Evolutionary conservation across 345 rosid genomes (phyloP), one percentile per base, ranked within the genome.

Genomic region (Dipteronia dyeriana): DNA sequence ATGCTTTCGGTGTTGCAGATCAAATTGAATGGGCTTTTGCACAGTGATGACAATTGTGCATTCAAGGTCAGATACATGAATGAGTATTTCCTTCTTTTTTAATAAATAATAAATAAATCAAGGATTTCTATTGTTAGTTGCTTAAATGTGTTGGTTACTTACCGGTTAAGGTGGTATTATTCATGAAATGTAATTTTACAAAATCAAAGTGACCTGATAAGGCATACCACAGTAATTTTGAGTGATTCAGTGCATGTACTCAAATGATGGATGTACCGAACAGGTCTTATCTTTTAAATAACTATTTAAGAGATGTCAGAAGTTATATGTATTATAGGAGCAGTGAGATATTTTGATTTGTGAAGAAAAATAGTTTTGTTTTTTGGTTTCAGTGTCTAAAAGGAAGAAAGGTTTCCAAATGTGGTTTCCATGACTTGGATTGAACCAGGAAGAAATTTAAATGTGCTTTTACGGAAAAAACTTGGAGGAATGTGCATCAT

Each of bases 1-100:
- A 22, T 62, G 19, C 67, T 49, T 11, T 34, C 34, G 76, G 20
- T 76, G 83, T 66, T 87, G 86, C 94, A 95, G 99, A 88, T 95
- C 76, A 92, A 82, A 80, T 79, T 95, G 88, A 95, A 90, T 81
- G 99, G 99, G 63, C 90, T 95, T 76, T 73, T 95, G 83, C 99
- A 93, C 70, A 79, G 90, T 76, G 98, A 93, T 60, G 99, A 92
- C 77, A 87, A 82, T 78, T 86, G 89, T 78, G 99, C 97, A 47
- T 74, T 96, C 47, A 92, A 92, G 99, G 98, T 95, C 54, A 54
- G 71, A 68, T 69, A 51, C 53, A 14, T 17, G 29, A 43, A 61
- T 61, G 76, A 3, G 14, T 59, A 9, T 59, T 59, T 26, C 41
- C 4, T 43, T 16, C 10, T 45, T 20, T 57, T 49, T 16, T 14